Conservation (phyloP, 495 filamentous ascomycete species). For the Aspergillus asperescens region DNA sequence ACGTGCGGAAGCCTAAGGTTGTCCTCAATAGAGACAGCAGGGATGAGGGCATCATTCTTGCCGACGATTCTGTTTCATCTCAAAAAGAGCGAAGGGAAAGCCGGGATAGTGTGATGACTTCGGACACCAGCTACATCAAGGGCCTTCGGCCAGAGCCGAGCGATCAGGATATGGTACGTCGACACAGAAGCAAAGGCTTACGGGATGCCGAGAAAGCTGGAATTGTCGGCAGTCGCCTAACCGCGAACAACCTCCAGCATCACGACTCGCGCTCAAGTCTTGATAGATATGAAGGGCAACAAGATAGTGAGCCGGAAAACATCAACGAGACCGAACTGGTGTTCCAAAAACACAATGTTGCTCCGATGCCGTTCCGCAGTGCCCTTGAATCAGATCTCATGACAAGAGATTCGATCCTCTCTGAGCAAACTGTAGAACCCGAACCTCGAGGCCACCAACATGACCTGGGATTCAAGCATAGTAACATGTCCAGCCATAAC, state of each 20-base stretch:
- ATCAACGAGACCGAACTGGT: constrained; percentile 55
- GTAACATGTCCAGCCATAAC: constrained; percentile 53
- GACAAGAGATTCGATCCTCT: constrained; percentile 83
- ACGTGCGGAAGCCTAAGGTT: constrained; percentile 61
- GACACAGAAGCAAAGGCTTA: constrained; percentile 56
- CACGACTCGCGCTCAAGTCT: constrained; percentile 60
- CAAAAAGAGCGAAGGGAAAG: constrained; percentile 42
- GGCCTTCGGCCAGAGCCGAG: constrained; percentile 44
- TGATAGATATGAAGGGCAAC: constrained; percentile 46
- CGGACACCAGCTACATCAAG: constrained; percentile 42
- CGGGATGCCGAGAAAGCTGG: constrained; percentile 54
- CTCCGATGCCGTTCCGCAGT: constrained; percentile 81
- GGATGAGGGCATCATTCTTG: constrained; percentile 53
- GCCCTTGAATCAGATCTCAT: constrained; percentile 73
- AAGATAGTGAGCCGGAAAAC: constrained; percentile 42
- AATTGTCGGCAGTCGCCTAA: constrained; percentile 52
- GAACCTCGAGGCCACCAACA: constrained; percentile 40
- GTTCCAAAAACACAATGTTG: constrained; percentile 57
- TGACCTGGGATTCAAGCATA: constrained; percentile 51
- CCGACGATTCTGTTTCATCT: constrained; percentile 41
- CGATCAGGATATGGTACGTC: constrained; percentile 50
- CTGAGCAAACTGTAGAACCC: constrained; percentile 69
- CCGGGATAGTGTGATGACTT: constrained; percentile 44
- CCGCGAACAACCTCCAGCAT: constrained; percentile 57
- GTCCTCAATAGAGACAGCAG: constrained; percentile 57